A percentile compares a stretch with the other conserved stretches of the same genome.
phyloP scores from a whole-genome alignment of 2,329 filamentous ascomycete species.

The Xylaria sp. region DNA sequence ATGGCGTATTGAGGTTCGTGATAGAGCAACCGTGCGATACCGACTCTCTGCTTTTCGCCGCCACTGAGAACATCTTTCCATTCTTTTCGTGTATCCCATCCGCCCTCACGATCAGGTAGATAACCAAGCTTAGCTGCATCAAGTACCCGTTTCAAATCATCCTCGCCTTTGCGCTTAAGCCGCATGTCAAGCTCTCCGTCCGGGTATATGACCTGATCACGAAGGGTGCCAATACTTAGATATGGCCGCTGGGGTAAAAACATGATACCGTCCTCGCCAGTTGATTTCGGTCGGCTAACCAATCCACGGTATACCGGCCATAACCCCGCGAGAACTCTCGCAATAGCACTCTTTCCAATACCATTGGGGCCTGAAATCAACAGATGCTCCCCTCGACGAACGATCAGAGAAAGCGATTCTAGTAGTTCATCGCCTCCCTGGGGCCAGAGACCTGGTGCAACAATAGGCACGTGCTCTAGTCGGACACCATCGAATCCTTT shows the following conservation, averaged over 20 bases:
- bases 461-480: slow-evolving; percentile 89
- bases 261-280: slow-evolving; percentile 93
- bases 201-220: slow-evolving; percentile 97
- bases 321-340: slow-evolving; percentile 85
- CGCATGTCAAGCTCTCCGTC: slow-evolving; percentile 95
- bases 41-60: slow-evolving; percentile 96
- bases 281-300: slow-evolving; percentile 81
- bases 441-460: slow-evolving; percentile 87
- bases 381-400: slow-evolving; percentile 89
- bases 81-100: slow-evolving; percentile 95
- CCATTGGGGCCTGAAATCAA: slow-evolving; percentile 95
- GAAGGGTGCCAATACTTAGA: slow-evolving; percentile 86
- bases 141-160: slow-evolving; percentile 76
- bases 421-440: slow-evolving; percentile 90
- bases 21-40: slow-evolving; percentile 86
- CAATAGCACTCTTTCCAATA: slow-evolving; percentile 88
- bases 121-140: slow-evolving; percentile 88
- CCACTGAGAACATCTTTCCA: slow-evolving; percentile 99
- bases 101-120: slow-evolving; percentile 87
- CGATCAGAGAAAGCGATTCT: slow-evolving; percentile 85
- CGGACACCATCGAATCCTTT: slow-evolving; percentile 94
- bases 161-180: slow-evolving; percentile 76
- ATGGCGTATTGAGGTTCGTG: slow-evolving; percentile 95
- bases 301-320: slow-evolving; percentile 95
- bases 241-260: slow-evolving; percentile 95